These are phyloP conservation scores for Lachnum nothofagi DNA, from an alignment of 2,329 filamentous ascomycete species.

Conservation along the genomic window DNA sequence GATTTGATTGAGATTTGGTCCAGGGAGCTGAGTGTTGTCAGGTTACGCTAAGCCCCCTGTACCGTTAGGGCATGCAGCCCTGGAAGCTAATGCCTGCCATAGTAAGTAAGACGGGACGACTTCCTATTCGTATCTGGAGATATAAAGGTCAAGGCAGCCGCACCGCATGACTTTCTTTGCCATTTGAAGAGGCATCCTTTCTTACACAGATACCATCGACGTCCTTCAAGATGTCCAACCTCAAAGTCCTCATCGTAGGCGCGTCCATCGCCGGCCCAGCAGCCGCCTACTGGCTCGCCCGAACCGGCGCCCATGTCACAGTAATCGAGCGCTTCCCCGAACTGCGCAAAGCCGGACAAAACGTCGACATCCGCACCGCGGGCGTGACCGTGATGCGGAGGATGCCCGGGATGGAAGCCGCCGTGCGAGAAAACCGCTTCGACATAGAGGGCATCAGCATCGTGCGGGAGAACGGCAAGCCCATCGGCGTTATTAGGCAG, in stretches of 20 bases:
- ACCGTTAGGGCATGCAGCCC: too few relatives aligned
- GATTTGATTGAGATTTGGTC: too few relatives aligned
- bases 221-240: neutral
- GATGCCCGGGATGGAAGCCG: slow-evolving; percentile 44
- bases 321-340: slow-evolving; percentile 39
- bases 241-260: slow-evolving; percentile 35
- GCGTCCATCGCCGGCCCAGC: slow-evolving; percentile 36
- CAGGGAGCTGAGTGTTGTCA: too few relatives aligned
- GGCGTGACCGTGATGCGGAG: slow-evolving; percentile 46
- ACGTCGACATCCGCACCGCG: slow-evolving; percentile 49
- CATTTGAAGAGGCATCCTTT: too few relatives aligned
- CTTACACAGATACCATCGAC: too few relatives aligned
- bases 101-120: too few relatives aligned
- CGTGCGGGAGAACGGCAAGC: slow-evolving; percentile 37
- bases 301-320: slow-evolving; percentile 34
- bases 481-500: slow-evolving; percentile 37
- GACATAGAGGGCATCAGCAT: slow-evolving; percentile 44
- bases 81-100: too few relatives aligned
- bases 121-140: too few relatives aligned
- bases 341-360: slow-evolving; percentile 45
- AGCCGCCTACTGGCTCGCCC: slow-evolving; percentile 46
- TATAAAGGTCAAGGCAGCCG: too few relatives aligned
- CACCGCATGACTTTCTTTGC: too few relatives aligned
- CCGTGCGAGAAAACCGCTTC: slow-evolving; percentile 38
- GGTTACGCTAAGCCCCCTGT: too few relatives aligned